phyloP scores from a whole-genome alignment of 371 early-diverging fungal genomes.

The Mortierella sp. region DNA sequence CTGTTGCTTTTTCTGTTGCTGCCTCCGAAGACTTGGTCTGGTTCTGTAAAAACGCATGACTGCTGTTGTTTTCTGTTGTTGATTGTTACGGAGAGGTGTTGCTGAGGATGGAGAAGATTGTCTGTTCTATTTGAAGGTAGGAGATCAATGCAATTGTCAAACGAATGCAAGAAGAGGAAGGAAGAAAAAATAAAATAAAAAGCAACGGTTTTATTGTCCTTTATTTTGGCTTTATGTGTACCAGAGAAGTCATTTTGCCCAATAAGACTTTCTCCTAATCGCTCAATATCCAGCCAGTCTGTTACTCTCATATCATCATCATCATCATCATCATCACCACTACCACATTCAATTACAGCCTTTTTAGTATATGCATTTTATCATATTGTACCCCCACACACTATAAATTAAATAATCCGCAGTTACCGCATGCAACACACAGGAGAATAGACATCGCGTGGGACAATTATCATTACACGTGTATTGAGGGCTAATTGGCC shows the following conservation, averaged over 20 bases:
- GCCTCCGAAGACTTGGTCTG: not conserved
- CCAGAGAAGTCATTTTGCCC: not conserved
- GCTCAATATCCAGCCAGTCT: not conserved
- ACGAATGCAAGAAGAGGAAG: not conserved
- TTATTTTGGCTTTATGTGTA: conserved; percentile 2
- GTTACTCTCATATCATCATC: not conserved
- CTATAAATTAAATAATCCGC: not conserved
- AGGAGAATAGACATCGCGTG: not conserved
- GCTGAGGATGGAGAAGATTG: not conserved
- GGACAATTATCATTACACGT: not conserved
- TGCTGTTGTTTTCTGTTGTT: not conserved
- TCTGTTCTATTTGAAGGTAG: not conserved
- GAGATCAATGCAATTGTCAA: not conserved
- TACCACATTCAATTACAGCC: no score
- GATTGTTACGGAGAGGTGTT: no score
- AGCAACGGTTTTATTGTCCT: not conserved
- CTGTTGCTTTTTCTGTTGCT: not conserved
- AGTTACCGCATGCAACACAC: not conserved
- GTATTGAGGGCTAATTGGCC: no score
- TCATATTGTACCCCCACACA: not conserved
- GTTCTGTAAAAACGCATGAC: conserved; percentile 26
- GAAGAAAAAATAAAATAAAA: not conserved
- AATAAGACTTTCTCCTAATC: not conserved
- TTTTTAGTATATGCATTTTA: not conserved
- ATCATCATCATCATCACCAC: not conserved